Evolutionary conservation across 805 yeast species (phyloP), one percentile per base, ranked within the genome.

Genomic region (Monosporozyma yasuniensis): DNA sequence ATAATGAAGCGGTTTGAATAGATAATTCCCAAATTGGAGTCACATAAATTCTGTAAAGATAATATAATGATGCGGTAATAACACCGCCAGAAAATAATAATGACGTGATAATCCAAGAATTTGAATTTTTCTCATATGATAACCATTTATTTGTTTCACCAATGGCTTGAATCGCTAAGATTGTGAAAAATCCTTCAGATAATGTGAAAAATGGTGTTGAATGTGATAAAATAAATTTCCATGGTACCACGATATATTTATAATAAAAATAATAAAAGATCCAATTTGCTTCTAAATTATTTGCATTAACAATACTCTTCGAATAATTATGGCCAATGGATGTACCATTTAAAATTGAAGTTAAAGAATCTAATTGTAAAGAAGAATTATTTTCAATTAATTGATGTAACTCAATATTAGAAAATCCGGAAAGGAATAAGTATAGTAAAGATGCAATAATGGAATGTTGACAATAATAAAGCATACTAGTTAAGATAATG

Each of bases 121-220:
- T 96, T 4, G 88, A 80, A 55, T 78, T 79, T 50, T 74, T 60
- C 49, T 58, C 61, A 41, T 56, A 50, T 12, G 57, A 78, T 43
- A 87, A 70, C 84, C 90, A 83, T 53, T 78, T 76, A 48, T 86
- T 75, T 8, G 87, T 80, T 59, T 89, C 89, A 8, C 98, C 96
- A 41, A 87, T 76, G 12, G 96, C 87, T 69, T 93, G 99, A 53
- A 93, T 88, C n/a, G 88, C 82, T 50, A 93, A 72, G 23, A 93
- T 76, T 0, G 96, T 81, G 67, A 96, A 95, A 58, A 93, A 83
- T 1, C 99, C 99, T 69, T 93, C 99, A 47, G 90, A 70, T 18
- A 89, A 74, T 0, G 96, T 87, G 67, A 93, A 91, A 44, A 87
- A 72, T 1, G 96, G 93, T 0, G 99, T 93, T 4, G 96, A 80